A percentile compares a stretch with the other conserved stretches of the same genome.
Evolutionary conservation across 1,284 basidiomycete genomes (phyloP).

Genomic region (Marasmius oreades): DNA sequence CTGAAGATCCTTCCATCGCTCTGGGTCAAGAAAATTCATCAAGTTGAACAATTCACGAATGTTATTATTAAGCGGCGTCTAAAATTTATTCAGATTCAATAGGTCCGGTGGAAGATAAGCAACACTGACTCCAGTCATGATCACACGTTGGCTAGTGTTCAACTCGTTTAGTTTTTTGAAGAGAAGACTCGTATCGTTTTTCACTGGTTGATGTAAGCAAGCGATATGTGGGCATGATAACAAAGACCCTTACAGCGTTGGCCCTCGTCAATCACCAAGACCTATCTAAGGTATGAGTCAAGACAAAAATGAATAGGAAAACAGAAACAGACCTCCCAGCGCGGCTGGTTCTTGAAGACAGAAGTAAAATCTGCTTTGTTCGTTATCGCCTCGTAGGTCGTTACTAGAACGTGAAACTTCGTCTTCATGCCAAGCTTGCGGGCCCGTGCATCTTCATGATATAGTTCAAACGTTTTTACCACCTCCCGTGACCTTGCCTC

Average conservation of each 20-base stretch:
- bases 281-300: slow-evolving; percentile 24
- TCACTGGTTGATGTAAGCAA: slow-evolving; percentile 49
- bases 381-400: slow-evolving; percentile 83
- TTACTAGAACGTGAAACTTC: slow-evolving; percentile 83
- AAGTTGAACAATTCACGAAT: slow-evolving; percentile 93
- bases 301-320: background rate
- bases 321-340: slow-evolving; percentile 70
- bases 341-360: slow-evolving; percentile 77
- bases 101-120: background rate
- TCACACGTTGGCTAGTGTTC: slow-evolving; percentile 76
- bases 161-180: slow-evolving; percentile 84
- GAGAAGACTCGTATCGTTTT: slow-evolving; percentile 75
- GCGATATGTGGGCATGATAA: slow-evolving; percentile 1
- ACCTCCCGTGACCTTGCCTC: slow-evolving; percentile 78
- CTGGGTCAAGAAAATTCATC: slow-evolving; percentile 88
- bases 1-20: slow-evolving; percentile 72
- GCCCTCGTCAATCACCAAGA: slow-evolving; percentile 90
- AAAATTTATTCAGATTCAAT: slow-evolving; percentile 6
- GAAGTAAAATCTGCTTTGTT: slow-evolving; percentile 61
- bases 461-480: slow-evolving; percentile 81
- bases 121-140: slow-evolving; percentile 79
- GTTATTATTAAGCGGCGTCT: slow-evolving; percentile 97
- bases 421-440: slow-evolving; percentile 39
- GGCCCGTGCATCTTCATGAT: slow-evolving; percentile 42
- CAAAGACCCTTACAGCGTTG: slow-evolving; percentile 66